These are phyloP conservation scores for Nannochloris sp. DNA, from an alignment of 139 green algal species.

Conservation along the genomic window DNA sequence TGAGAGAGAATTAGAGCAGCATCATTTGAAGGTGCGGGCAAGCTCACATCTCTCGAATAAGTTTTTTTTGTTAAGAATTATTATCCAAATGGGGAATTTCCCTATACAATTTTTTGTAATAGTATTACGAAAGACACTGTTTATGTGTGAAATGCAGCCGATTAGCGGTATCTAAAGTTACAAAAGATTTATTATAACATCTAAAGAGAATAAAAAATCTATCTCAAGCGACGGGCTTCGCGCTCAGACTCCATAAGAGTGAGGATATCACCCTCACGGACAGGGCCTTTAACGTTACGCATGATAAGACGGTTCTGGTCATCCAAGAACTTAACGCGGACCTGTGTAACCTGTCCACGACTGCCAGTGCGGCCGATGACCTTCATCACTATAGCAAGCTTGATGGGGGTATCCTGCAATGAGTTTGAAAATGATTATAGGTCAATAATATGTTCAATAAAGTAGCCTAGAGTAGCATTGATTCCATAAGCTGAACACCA, in stretches of 20 bases:
- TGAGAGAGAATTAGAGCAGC: not conserved
- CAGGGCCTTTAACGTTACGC: slow-evolving; percentile 99
- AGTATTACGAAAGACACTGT: too few relatives aligned
- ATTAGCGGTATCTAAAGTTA: too few relatives aligned
- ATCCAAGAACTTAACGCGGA: slow-evolving; percentile 98
- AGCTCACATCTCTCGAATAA: not conserved
- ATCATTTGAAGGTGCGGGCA: not conserved
- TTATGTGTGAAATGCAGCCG: too few relatives aligned
- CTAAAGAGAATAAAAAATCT: not conserved
- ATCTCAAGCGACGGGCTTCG: slow-evolving; percentile 91
- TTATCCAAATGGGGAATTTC: too few relatives aligned
- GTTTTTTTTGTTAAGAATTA: too few relatives aligned
- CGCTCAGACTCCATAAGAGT: slow-evolving; percentile 98
- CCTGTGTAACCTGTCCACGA: slow-evolving; percentile 98
- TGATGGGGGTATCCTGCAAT: slow-evolving; percentile 80
- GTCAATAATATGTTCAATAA: too few relatives aligned
- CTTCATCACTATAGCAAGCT: slow-evolving; percentile 99
- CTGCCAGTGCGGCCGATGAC: slow-evolving; percentile 97
- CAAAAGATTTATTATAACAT: too few relatives aligned
- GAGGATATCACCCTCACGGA: slow-evolving; percentile 98
- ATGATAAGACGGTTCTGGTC: slow-evolving; percentile 98
- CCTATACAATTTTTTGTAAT: not conserved
- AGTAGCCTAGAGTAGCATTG: too few relatives aligned
- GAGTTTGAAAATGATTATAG: too few relatives aligned
- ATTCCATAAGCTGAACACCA: too few relatives aligned